Evolutionary conservation across 2,329 filamentous ascomycete species (phyloP).

Genomic region (Ophiostoma sp.): DNA sequence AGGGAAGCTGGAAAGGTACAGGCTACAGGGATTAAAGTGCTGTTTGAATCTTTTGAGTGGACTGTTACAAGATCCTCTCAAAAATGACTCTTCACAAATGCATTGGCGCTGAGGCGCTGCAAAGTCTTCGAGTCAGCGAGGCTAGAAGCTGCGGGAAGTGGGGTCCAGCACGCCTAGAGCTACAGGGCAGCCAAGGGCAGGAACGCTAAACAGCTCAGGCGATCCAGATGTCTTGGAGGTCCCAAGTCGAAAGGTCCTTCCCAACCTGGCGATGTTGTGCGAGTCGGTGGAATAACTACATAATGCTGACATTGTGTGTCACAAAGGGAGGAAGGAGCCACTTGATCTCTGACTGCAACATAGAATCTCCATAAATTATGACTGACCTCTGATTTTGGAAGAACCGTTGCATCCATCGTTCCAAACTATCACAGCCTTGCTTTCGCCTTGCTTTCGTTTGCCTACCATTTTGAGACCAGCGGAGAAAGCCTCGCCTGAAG

Average conservation of each 20-base stretch:
- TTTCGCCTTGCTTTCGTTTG: not conserved
- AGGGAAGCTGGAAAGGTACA: not conserved
- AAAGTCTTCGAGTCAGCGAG: not conserved
- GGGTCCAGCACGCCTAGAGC: not conserved
- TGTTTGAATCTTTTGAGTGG: not conserved
- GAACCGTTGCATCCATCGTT: not conserved
- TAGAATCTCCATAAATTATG: not conserved
- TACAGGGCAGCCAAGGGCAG: not conserved
- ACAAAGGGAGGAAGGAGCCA: not conserved
- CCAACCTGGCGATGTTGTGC: not conserved
- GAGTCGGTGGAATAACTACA: not conserved
- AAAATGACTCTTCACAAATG: not conserved
- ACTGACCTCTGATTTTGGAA: not conserved
- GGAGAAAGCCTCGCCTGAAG: not conserved
- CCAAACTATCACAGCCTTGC: not conserved
- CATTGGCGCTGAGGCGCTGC: not conserved
- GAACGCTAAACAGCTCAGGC: not conserved
- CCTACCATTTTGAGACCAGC: not conserved
- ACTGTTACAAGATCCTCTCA: not conserved
- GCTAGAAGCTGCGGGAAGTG: not conserved
- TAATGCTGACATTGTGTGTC: constrained; percentile 5
- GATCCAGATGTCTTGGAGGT: not conserved
- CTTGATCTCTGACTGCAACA: not conserved
- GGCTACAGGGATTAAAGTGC: not conserved
- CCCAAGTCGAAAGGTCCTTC: not conserved